Conservation (phyloP, 495 filamentous ascomycete species). For the Daldinia grandis region DNA sequence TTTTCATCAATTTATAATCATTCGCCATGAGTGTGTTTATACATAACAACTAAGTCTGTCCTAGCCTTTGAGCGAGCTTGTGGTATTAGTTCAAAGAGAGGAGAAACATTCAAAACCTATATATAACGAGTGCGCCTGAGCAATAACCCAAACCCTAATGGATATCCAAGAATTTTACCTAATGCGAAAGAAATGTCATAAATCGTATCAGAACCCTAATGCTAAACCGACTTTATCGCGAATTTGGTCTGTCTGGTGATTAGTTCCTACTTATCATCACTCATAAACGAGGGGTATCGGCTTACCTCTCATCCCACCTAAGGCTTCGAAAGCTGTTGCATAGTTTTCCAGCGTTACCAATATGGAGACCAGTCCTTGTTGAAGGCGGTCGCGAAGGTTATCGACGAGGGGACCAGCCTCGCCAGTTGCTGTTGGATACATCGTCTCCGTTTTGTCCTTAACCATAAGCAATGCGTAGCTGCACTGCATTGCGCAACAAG, state of each 20-base stretch:
- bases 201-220: slow-evolving; percentile 31
- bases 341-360: slow-evolving; percentile 64
- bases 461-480: slow-evolving; percentile 70
- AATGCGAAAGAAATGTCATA: background rate
- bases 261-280: slow-evolving; percentile 2
- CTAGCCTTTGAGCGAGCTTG: slow-evolving; percentile 10
- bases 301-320: slow-evolving; percentile 69
- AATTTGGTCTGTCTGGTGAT: slow-evolving; percentile 41
- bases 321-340: slow-evolving; percentile 65
- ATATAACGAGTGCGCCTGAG: slow-evolving; percentile 27
- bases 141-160: background rate
- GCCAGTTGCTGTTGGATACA: slow-evolving; percentile 49
- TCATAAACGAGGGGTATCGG: background rate
- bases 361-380: slow-evolving; percentile 61
- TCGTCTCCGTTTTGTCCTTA: slow-evolving; percentile 58
- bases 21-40: background rate
- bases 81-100: slow-evolving; percentile 29
- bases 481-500: slow-evolving; percentile 70
- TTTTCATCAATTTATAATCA: slow-evolving; percentile 9
- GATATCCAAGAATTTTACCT: background rate
- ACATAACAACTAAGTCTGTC: background rate
- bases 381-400: slow-evolving; percentile 60
- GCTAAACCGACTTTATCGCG: slow-evolving; percentile 46
- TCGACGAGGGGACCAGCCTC: slow-evolving; percentile 50
- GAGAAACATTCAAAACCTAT: slow-evolving; percentile 20